Evolutionary conservation across 2,329 filamentous ascomycete species (phyloP), one percentile per base, ranked within the genome.

Genomic region (Metarhizium sp.): DNA sequence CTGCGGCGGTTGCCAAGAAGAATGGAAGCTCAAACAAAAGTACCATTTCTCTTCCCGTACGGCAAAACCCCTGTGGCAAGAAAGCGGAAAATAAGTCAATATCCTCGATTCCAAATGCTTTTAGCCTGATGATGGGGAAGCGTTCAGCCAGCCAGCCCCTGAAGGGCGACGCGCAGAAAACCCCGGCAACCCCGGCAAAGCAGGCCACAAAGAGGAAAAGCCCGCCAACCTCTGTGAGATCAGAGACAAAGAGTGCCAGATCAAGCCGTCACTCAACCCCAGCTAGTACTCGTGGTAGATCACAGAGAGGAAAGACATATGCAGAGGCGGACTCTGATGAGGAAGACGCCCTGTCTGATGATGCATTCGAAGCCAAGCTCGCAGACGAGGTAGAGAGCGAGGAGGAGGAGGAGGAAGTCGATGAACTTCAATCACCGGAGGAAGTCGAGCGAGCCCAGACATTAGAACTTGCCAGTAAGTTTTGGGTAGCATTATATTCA

Each of bases 291-390:
- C 78, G 79, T 2, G 71, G 73, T 5, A 76, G 82, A 20, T 71
- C 76, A 2, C 78, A 80, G 14, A 80, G 76, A 56, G 73, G 68
- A 1, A 72, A 57, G 5, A 64, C 62, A 0, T 84, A 85, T 61
- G 71, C 77, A 64, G 71, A 85, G 58, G 69, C 82, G 61, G 72
- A 88, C 38, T 75, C 79, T 0, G 80, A 80, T 1, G 82, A 85
- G 43, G 80, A 84, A 54, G 70, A 73, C 59, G 73, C 53, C 5
- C 38, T 96, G 10, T 92, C 87, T 6, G 92, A 97, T 59, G 81
- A 87, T 34, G 86, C 90, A 60, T 97, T 94, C 64, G 92, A 96
- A 67, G 79, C 84, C 0, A 87, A 87, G 60, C 75, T 95, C 1
- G 86, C 88, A 6, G 75, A 84, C 2, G 82, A 87, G 57, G 71